Percentiles rank a stretch among this genome's conserved stretches.
phyloP scores from a whole-genome alignment of 495 filamentous ascomycete genomes.

The Collariella sp. region DNA sequence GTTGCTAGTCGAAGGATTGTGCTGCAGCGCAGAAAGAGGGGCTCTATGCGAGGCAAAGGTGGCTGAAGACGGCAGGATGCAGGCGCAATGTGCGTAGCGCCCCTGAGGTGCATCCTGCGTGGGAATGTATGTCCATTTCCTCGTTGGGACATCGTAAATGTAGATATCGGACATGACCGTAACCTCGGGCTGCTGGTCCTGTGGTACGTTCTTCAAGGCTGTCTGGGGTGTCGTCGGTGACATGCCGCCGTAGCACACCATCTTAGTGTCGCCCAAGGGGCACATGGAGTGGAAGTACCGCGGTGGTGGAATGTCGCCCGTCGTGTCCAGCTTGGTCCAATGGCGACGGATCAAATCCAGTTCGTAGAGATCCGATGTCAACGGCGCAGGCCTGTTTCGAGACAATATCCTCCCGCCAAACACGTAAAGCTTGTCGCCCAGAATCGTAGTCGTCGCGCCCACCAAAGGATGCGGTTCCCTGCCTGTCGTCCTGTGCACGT shows the following conservation, averaged over 20 bases:
- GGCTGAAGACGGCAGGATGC: conserved; percentile 80
- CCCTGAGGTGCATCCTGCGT: conserved; percentile 80
- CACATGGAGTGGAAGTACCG: conserved; percentile 97
- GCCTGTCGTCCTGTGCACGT: conserved; percentile 84
- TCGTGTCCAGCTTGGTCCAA: conserved; percentile 81
- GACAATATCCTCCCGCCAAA: conserved; percentile 89
- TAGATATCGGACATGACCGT: conserved; percentile 98
- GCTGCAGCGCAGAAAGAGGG: conserved; percentile 74
- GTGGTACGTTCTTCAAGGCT: conserved; percentile 39
- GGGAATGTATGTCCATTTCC: conserved; percentile 76
- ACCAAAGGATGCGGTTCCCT: conserved; percentile 84
- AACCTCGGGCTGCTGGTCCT: conserved; percentile 76
- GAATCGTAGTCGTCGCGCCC: conserved; percentile 86
- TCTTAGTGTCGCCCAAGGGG: conserved; percentile 82
- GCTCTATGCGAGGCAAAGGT: conserved; percentile 75
- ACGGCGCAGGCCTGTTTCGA: conserved; percentile 61
- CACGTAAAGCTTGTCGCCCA: conserved; percentile 91
- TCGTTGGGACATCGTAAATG: conserved; percentile 82
- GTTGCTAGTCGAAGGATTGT: conserved; percentile 70
- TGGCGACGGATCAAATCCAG: conserved; percentile 83
- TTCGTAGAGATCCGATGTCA: conserved; percentile 87
- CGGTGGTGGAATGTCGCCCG: conserved; percentile 78
- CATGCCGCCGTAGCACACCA: conserved; percentile 98
- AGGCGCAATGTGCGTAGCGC: conserved; percentile 92
- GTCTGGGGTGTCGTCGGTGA: conserved; percentile 60